These are phyloP conservation scores for Xylaria sp. DNA, from an alignment of 2,329 filamentous ascomycete genomes.

Conservation along the genomic window DNA sequence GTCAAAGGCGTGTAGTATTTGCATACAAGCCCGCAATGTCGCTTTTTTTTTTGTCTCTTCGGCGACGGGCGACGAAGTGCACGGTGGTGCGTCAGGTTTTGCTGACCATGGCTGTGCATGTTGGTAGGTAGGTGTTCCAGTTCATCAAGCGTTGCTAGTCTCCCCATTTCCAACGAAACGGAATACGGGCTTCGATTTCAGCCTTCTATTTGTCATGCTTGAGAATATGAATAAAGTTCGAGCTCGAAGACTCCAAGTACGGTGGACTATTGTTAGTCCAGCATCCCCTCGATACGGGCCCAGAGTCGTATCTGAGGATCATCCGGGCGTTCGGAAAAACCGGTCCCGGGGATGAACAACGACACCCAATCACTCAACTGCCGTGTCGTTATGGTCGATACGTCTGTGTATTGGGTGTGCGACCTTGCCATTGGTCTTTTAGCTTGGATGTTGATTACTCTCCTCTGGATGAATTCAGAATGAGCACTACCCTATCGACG, in stretches of 20 bases:
- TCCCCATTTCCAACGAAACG: constrained; percentile 12
- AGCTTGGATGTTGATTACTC: constrained; percentile 37
- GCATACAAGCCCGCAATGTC: constrained; percentile 18
- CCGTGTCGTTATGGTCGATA: constrained; percentile 37
- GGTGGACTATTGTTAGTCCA: constrained; percentile 21
- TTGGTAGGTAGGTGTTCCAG: constrained; percentile 3
- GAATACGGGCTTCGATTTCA: constrained; percentile 10
- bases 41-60: constrained; percentile 20
- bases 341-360: constrained; percentile 33
- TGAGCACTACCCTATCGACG: constrained; percentile 37
- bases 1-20: constrained; percentile 20
- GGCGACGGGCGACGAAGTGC: constrained; percentile 12
- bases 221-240: constrained; percentile 16
- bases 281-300: constrained; percentile 21
- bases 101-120: background rate
- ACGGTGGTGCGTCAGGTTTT: constrained; percentile 19
- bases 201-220: constrained; percentile 17
- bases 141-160: constrained; percentile 12
- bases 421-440: constrained; percentile 26
- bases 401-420: constrained; percentile 36
- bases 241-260: constrained; percentile 17
- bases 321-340: constrained; percentile 40
- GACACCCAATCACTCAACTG: constrained; percentile 44
- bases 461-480: constrained; percentile 45
- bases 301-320: constrained; percentile 30